Base-by-base conservation (phyloP, 2,329 filamentous ascomycete genomes). In the Microcyclospora pomicola region DNA sequence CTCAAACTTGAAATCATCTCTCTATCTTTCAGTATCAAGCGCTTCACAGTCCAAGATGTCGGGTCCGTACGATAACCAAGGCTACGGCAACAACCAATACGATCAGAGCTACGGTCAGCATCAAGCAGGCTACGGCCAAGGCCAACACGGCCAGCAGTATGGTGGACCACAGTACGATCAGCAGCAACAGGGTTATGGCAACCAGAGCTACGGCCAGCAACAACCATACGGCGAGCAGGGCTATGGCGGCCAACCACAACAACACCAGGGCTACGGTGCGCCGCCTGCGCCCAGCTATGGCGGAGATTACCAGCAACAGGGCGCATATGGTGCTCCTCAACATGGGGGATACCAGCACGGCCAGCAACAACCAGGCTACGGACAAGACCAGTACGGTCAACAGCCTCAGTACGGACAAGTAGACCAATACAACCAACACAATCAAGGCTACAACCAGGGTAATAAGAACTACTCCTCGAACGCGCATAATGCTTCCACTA, bases 371-470 rank as follows among this genome's bases (percentile, higher is more conserved):
- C n/a, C 37, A 32, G 19, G 34, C 34, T 59, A 60, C 38, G 44
- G 46, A 34, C 49, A 53, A 32, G 48, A 49, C 6, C 42, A 42
- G 35, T 44, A 41, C 19, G 41, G 50, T 50, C 48, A 51, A 45
- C 35, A 36, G 9, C 49, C 48, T 13, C 47, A 54, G 15, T 45
- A 50, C 34, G 45, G 43, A 14, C 40, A 47, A 34, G 36, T 41
- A 9, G 34, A 43, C 36, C 39, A 45, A 32, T 19, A 40, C 5
- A 27, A 38, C 16, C 42, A 45, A 31, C 43, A 24, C 19, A 24
- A 50, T 40, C 44, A 46, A 14, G 42, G 46, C 48, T 37, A 43
- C 55, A 56, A 39, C 51, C 58, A 40, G 50, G 55, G 42, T 31
- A 6, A 6, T n/a, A n/a, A 31, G 14, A 6, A 31, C 4, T 9